phyloP scores from a whole-genome alignment of 768 basidiomycete genomes.

The Hypholoma fasciculare region DNA sequence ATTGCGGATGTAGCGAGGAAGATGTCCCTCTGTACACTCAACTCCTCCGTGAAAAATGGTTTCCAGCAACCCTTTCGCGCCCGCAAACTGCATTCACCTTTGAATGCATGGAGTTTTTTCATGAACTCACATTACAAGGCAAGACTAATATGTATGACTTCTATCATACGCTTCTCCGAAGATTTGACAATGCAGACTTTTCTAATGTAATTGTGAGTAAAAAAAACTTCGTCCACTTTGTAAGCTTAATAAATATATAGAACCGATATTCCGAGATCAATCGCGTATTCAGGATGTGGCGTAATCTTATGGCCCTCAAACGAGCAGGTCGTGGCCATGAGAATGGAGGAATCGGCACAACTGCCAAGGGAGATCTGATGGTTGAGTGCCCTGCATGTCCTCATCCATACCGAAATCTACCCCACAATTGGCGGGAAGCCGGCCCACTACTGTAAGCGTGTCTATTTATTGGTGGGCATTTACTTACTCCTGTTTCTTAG shows the following conservation, averaged over 20 bases:
- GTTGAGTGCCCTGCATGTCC: slow-evolving; percentile 19
- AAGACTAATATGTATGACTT: slow-evolving; percentile 12
- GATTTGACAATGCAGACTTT: slow-evolving; percentile 1
- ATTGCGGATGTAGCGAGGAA: slow-evolving; percentile 4
- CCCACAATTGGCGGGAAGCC: background rate
- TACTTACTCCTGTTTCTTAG: no score
- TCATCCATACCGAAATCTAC: slow-evolving; percentile 14
- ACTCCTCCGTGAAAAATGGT: slow-evolving; percentile 8
- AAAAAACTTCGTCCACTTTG: no score
- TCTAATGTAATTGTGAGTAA: no score
- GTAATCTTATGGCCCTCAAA: slow-evolving; percentile 12
- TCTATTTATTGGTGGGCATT: no score
- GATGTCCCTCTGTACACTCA: background rate
- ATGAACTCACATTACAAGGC: background rate
- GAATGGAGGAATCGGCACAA: background rate
- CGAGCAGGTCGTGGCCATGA: slow-evolving; percentile 13
- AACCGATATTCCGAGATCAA: slow-evolving; percentile 9
- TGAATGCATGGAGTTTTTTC: slow-evolving; percentile 1
- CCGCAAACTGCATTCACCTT: slow-evolving; percentile 13
- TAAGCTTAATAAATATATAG: no score
- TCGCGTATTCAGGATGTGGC: slow-evolving; percentile 10
- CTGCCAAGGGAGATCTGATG: background rate
- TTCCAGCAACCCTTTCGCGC: slow-evolving; percentile 4
- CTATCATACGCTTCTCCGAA: no score
- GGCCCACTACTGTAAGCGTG: no score